Evolutionary conservation across 1,139 yeast genomes (phyloP), one percentile per base, ranked within the genome.

Genomic region (Nakaseomyces glabratus): DNA sequence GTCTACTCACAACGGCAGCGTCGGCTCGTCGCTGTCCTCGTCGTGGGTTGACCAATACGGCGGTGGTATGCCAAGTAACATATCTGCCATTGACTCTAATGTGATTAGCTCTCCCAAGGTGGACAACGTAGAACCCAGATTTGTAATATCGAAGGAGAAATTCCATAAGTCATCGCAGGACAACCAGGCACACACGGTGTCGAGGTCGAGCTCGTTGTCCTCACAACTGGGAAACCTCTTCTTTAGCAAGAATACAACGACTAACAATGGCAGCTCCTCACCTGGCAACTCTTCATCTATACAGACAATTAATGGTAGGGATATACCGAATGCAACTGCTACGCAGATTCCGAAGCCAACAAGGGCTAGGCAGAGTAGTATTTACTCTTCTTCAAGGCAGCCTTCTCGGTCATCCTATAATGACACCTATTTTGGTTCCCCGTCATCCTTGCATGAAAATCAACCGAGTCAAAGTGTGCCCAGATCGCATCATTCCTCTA

Each of bases 51-150:
- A 57, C 20, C 42, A 45, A 3, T 51, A 50, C 34, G 58, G 66
- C 58, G 47, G 73, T 63, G 46, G 73, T 52, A 52, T 79, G 69
- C 53, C 82, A 56, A 59, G 70, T 63, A 45, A 76, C 38, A 51
- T 75, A 31, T 62, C 69, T 20, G 62, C 63, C 36, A 63, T 63
- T 39, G 66, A 61, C 39, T 69, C 78, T 11, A 77, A 75, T 41
- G 75, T 76, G 44, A 73, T 80, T 38, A 77, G 73, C 36, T 77
- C 86, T 1, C 90, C 90, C 2, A 73, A 70, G 38, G 81, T 79
- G 6, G 64, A 73, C 20, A 53, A 63, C 6, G 76, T 80, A 17
- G 90, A 80, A 48, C 77, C 84, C 10, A 64, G 90, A 34, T 80
- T 80, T 51, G 75, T 80, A 31, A 71, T 80, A 26, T 76, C 86